phyloP scores from a whole-genome alignment of 352 stramenopile genomes.

The Hyaloperonospora brassicae region DNA sequence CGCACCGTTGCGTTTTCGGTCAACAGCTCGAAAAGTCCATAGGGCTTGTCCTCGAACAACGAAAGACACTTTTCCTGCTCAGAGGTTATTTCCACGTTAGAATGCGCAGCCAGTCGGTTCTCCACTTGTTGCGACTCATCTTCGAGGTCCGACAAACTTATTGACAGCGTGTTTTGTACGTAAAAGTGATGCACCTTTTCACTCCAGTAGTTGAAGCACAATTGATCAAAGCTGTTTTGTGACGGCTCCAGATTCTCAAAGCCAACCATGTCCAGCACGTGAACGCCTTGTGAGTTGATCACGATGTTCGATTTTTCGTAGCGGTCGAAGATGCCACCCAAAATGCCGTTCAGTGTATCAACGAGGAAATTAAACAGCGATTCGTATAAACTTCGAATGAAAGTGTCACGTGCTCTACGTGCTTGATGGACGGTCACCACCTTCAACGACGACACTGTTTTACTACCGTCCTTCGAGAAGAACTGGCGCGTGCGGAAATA shows the following conservation, averaged over 20 bases:
- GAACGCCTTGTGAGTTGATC: constrained; percentile 70
- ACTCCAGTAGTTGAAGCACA: constrained; percentile 83
- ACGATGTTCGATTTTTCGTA: constrained; percentile 82
- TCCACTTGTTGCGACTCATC: constrained; percentile 61
- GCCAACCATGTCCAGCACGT: constrained; percentile 74
- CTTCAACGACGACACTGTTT: constrained; percentile 73
- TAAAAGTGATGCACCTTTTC: constrained; percentile 80
- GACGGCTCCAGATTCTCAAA: constrained; percentile 54
- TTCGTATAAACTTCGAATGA: constrained; percentile 75
- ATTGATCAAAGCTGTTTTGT: constrained; percentile 69
- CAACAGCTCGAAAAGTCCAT: constrained; percentile 63
- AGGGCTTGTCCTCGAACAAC: constrained; percentile 65
- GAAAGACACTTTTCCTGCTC: constrained; percentile 60
- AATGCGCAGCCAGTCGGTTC: constrained; percentile 46
- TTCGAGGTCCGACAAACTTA: constrained; percentile 50
- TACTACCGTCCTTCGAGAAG: constrained; percentile 62
- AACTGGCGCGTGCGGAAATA: constrained; percentile 81
- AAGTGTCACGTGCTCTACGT: constrained; percentile 60
- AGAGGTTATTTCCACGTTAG: constrained; percentile 41
- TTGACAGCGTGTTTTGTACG: constrained; percentile 62
- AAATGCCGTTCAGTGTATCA: constrained; percentile 71
- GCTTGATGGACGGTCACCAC: constrained; percentile 75
- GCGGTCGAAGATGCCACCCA: constrained; percentile 74
- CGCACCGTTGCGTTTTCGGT: constrained; percentile 62
- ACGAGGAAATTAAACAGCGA: constrained; percentile 71